Evolutionary conservation across 164 flowering plant species (phyloP).

Genomic region (Kingdonia uniflora): DNA sequence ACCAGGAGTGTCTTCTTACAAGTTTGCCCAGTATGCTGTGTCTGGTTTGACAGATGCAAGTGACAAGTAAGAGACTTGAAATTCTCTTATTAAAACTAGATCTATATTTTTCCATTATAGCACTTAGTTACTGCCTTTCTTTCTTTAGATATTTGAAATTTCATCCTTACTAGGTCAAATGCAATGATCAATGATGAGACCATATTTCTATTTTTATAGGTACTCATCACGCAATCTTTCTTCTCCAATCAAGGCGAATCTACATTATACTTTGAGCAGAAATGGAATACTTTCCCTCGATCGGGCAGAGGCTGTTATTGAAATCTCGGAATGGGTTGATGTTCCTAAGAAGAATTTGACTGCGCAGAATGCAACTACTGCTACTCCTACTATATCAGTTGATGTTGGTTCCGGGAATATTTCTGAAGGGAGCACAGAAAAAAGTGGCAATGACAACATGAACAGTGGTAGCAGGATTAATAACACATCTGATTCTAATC

Average conservation of each 20-base stretch:
- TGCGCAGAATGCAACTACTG: conserved; percentile 49
- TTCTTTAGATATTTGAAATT: too few relatives aligned
- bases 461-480: conserved; percentile 7
- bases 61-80: conserved; percentile 58
- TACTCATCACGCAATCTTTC: conserved; percentile 84
- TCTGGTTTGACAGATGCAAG: conserved; percentile 71
- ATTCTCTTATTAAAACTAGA: not conserved
- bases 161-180: too few relatives aligned
- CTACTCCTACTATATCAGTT: conserved; percentile 35
- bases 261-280: conserved; percentile 91
- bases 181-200: not conserved
- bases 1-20: conserved; percentile 60
- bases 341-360: conserved; percentile 76
- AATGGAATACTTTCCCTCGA: conserved; percentile 82
- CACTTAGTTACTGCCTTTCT: too few relatives aligned
- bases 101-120: too few relatives aligned
- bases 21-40: conserved; percentile 64
- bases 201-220: conserved; percentile 25
- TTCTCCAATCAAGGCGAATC: conserved; percentile 83
- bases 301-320: conserved; percentile 88
- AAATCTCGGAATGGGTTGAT: conserved; percentile 94
- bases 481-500: conserved; percentile 24
- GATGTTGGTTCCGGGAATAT: conserved; percentile 34
- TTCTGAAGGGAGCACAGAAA: conserved; percentile 38
- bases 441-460: conserved; percentile 17